Base-by-base conservation (phyloP, 2,329 filamentous ascomycete species). In the Mollisiaceae sp. region DNA sequence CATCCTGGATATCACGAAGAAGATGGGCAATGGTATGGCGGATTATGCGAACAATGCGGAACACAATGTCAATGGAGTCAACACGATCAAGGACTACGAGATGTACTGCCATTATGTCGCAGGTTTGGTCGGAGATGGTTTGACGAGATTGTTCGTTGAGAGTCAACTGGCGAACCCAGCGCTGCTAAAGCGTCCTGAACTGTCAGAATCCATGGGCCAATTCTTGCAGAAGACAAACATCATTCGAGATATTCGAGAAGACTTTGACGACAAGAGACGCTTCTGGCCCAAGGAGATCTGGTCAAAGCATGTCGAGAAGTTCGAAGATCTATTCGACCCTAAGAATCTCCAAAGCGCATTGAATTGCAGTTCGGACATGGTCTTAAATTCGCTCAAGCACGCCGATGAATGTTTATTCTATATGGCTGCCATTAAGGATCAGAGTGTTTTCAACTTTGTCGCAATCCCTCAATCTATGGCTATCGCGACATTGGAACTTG, bases 191-290 rank as follows among this genome's bases (percentile, higher is more conserved):
- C 88, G 92, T 60, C 89, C 91, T 39, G 83, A 92, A 67, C 86
- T 99, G 59, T 92, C 93, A 72, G 94, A 97, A 79, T 94, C 93
- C 54, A 99, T 99, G 95, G 95, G 93, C 27, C 91, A 97, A 72
- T 97, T 99, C 79, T 82, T 99, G 67, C 95, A 99, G 77, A 97
- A 99, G 83, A 97, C 93, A 70, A 99, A 99, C 83, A 97, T 99
- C 78, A 97, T 98, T 76, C 92, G 95, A 76, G 95, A 99, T 77
- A 86, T 98, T 69, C 88, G 89, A 73, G 95, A 99, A 78, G 95
- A 99, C 76, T 89, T 89, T 72, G 86, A 91, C 65, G 95, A 98
- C 78, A 89, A 90, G 72, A 88, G 95, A 68, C 89, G 92, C 65
- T 99, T 97, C 85, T 99, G 93, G 88, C 95, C 95, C 59, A 91